Conservation (phyloP, 768 basidiomycete genomes). For the Gloeopeniophorella convolvens region DNA sequence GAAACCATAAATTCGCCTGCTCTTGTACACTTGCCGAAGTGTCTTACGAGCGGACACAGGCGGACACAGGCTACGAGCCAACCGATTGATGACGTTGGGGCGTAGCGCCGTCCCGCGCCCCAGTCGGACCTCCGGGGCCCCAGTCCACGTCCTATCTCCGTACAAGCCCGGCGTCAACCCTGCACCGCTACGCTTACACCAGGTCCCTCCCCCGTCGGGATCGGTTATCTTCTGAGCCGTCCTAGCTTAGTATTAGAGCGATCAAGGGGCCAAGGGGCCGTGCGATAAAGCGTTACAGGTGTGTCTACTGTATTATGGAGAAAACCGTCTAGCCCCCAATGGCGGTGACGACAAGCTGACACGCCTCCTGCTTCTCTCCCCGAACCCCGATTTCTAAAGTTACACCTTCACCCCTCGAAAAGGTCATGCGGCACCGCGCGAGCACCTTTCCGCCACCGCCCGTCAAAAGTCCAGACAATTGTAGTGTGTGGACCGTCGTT, state of each 20-base stretch:
- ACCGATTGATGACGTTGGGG: not conserved
- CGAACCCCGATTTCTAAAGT: conserved; percentile 88
- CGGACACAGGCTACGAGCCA: not conserved
- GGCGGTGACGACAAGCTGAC: conserved; percentile 83
- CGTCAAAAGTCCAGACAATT: conserved; percentile 82
- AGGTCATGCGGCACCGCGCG: conserved; percentile 94
- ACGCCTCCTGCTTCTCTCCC: conserved; percentile 84
- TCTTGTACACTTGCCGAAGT: not conserved
- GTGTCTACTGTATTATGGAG: not conserved
- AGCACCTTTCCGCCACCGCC: conserved; percentile 97
- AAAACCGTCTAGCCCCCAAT: conserved; percentile 54
- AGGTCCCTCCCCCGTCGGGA: too few relatives aligned
- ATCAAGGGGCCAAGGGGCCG: not conserved
- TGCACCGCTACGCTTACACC: too few relatives aligned
- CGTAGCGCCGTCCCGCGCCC: not conserved
- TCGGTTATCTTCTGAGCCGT: conserved; percentile 3
- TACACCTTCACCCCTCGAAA: conserved; percentile 81
- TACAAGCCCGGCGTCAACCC: too few relatives aligned
- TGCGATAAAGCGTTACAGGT: not conserved
- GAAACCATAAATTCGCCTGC: conserved; percentile 14
- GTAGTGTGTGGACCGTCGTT: conserved; percentile 87
- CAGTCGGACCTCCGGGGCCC: conserved; percentile 1
- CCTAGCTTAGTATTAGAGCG: too few relatives aligned
- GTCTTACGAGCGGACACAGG: conserved; percentile 2
- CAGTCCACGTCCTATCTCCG: not conserved